These are phyloP conservation scores for Diaporthe batatas DNA, from an alignment of 2,329 filamentous ascomycete genomes.

Conservation along the genomic window DNA sequence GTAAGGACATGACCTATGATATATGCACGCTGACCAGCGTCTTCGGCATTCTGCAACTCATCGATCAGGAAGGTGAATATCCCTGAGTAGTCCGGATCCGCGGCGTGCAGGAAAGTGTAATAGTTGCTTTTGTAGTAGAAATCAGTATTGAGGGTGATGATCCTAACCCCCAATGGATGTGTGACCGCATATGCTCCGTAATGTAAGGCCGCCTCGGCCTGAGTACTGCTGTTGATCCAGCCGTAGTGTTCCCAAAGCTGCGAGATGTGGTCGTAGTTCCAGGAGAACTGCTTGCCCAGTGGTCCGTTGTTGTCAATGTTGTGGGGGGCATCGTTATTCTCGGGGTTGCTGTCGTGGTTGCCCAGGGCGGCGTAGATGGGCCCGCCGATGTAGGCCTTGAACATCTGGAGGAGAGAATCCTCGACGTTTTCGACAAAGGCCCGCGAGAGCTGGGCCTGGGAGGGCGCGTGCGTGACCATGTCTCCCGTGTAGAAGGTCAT, in stretches of 20 bases:
- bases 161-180: constrained; percentile 62
- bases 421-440: constrained; percentile 68
- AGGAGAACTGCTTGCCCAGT: constrained; percentile 67
- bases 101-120: constrained; percentile 55
- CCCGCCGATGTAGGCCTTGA: constrained; percentile 67
- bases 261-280: constrained; percentile 70
- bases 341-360: constrained; percentile 69
- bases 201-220: constrained; percentile 62
- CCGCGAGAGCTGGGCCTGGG: constrained; percentile 62
- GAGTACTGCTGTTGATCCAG: constrained; percentile 63
- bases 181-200: constrained; percentile 69
- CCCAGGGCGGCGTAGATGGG: constrained; percentile 69
- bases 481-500: constrained; percentile 71
- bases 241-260: constrained; percentile 67
- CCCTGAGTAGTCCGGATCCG: constrained; percentile 56
- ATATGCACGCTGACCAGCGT: constrained; percentile 55
- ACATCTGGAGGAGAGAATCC: constrained; percentile 64
- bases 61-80: constrained; percentile 58
- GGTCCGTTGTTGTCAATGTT: constrained; percentile 60
- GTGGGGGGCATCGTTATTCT: constrained; percentile 66
- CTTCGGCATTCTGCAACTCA: constrained; percentile 59
- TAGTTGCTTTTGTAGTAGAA: constrained; percentile 61
- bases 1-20: constrained; percentile 63
- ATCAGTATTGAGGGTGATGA: constrained; percentile 62
- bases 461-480: constrained; percentile 66